Base-by-base conservation (phyloP, 176 grass and related monocot species). In the Eleusine indica region DNA sequence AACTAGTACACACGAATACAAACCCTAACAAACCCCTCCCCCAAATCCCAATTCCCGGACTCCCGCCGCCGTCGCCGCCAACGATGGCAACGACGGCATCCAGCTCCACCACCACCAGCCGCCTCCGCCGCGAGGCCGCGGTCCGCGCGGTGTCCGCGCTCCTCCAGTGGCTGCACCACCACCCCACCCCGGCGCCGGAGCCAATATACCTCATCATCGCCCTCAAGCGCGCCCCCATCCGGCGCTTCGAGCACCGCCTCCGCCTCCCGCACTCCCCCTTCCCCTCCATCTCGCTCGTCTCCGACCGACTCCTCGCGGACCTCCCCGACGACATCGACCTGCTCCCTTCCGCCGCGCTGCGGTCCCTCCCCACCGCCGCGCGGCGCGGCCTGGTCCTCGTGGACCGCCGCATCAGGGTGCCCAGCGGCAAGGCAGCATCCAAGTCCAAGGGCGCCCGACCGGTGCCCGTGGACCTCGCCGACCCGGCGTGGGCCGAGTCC, bases 381-480 rank as follows among this genome's bases (percentile, higher is more conserved):
- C 82, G 82, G 53, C 91, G 83, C 82, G 91, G 86, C 43, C 85
- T 93, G 74, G 47, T 90, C 78, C 88, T 93, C 73, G 73, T 84
- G 52, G 88, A 93, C 78, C 21, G 82, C 78, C 73, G 74, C 25
- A 63, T 93, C 88, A 39, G 44, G 53, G 14, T 86, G 44, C 85
- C 77, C 22, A 28, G 58, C 52, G 77, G 79, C 68, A 86, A 82
- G 79, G 66, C 51, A 14, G 46, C 40, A 51, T 56, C 21, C 68
- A 93, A 89, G 71, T 56, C 21, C 68, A 93, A 89, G 71, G 49
- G 43, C 52, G 14, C 52, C 66, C 65, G 30, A 67, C 30, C 84
- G 74, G 68, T 90, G 28, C 91, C 78, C 61, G 82, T 90, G 69
- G 82, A 90, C 77, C 74, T 90, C 21, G 65, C 68, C 21, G 68